Percentiles rank a stretch among this genome's conserved stretches.
phyloP scores from a whole-genome alignment of 2,329 filamentous ascomycete species.

The Claviceps fusiformis region DNA sequence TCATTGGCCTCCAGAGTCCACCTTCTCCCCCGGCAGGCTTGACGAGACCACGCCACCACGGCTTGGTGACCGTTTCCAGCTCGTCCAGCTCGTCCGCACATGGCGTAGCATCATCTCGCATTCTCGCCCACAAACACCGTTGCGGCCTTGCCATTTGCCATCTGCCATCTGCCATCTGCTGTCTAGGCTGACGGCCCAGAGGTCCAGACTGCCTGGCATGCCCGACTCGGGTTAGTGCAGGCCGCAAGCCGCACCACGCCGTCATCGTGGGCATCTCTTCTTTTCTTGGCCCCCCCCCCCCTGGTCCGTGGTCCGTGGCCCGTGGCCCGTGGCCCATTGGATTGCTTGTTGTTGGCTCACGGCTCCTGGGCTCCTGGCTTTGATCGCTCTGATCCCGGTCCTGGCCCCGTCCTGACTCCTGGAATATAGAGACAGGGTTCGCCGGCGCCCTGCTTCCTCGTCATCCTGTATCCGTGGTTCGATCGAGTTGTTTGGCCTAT shows the following conservation, averaged over 20 bases:
- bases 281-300: not conserved
- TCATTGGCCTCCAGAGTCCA: not conserved
- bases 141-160: too few species aligned
- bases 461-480: not conserved
- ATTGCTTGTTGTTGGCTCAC: not conserved
- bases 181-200: too few species aligned
- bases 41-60: not conserved
- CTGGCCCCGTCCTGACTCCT: not conserved
- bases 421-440: not conserved
- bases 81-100: too few species aligned
- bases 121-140: too few species aligned
- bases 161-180: too few species aligned
- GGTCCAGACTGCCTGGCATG: not conserved
- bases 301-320: not conserved
- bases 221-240: conserved; percentile 1
- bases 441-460: not conserved
- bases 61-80: too few species aligned
- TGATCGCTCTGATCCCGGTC: not conserved
- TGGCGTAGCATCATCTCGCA: too few species aligned
- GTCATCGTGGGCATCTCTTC: conserved; percentile 1
- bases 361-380: not conserved
- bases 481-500: not conserved
- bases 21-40: not conserved
- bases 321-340: not conserved
- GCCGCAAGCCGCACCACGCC: not conserved